Evolutionary conservation across 2,329 filamentous ascomycete species (phyloP).

Genomic region (Lecanoromycetidae sp.): DNA sequence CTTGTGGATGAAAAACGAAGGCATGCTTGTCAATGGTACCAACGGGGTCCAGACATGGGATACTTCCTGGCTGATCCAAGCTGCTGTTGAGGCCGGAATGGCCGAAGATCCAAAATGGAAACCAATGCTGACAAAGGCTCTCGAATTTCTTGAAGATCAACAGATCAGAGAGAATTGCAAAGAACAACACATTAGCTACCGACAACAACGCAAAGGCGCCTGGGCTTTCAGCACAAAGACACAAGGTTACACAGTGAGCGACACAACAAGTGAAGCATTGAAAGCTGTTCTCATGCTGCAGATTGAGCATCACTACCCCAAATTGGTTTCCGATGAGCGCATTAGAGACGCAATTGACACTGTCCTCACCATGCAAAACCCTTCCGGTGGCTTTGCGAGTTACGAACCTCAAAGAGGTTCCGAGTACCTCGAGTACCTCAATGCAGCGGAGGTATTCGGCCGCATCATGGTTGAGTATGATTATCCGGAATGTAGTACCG

Average conservation of each 20-base stretch:
- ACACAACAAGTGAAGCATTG: slow-evolving; percentile 84
- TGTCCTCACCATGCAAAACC: slow-evolving; percentile 80
- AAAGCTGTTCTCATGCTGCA: slow-evolving; percentile 81
- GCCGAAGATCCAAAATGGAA: slow-evolving; percentile 65
- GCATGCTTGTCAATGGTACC: slow-evolving; percentile 89
- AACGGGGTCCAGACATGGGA: slow-evolving; percentile 99
- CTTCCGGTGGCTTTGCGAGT: slow-evolving; percentile 72
- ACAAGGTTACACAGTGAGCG: slow-evolving; percentile 90
- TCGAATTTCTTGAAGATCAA: slow-evolving; percentile 78
- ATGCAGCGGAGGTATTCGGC: slow-evolving; percentile 92
- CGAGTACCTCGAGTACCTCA: slow-evolving; percentile 68
- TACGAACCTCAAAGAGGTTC: slow-evolving; percentile 78
- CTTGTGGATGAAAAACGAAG: slow-evolving; percentile 82
- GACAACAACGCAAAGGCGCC: slow-evolving; percentile 79
- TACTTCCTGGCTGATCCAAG: slow-evolving; percentile 79
- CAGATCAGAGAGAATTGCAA: slow-evolving; percentile 76
- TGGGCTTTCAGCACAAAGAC: slow-evolving; percentile 92
- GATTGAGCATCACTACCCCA: slow-evolving; percentile 60
- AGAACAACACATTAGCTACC: slow-evolving; percentile 70
- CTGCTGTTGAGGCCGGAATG: slow-evolving; percentile 65
- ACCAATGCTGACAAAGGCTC: slow-evolving; percentile 69
- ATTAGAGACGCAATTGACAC: slow-evolving; percentile 85
- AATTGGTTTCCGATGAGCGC: slow-evolving; percentile 60
- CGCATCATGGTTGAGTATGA: slow-evolving; percentile 98
- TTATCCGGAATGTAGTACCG: slow-evolving; percentile 95